Conservation (phyloP, 441 rosid species). For the Raphanus hybrid region DNA sequence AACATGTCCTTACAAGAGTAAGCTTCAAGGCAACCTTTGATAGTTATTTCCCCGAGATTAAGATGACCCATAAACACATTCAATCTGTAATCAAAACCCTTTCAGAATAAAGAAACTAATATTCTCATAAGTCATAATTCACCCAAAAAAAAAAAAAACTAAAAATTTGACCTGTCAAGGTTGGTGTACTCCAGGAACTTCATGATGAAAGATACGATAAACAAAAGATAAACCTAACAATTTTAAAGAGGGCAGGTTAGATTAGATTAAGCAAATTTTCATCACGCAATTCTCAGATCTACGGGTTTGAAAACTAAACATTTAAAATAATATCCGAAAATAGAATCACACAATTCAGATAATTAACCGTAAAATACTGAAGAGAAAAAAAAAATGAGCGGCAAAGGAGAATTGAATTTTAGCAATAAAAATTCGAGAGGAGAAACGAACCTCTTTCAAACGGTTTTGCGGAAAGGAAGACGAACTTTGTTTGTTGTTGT, state of each 20-base stretch:
- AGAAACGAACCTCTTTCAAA: neutral
- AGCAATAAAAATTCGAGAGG: neutral
- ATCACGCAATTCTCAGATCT: constrained; percentile 22
- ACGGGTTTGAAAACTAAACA: neutral
- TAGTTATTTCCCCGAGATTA: constrained; percentile 81
- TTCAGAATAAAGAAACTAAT: neutral
- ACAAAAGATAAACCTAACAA: constrained; percentile 9
- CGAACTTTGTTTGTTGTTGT: neutral
- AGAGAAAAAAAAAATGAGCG: constrained; percentile 17
- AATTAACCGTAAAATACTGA: neutral
- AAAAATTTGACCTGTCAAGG: constrained; percentile 59
- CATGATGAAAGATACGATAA: constrained; percentile 46
- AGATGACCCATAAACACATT: constrained; percentile 70
- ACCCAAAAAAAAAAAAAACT: neutral
- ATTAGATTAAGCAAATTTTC: constrained; percentile 23
- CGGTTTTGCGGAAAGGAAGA: constrained; percentile 21
- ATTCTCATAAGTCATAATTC: constrained; percentile 11
- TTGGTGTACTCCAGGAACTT: constrained; percentile 92
- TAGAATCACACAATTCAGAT: neutral
- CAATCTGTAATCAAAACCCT: constrained; percentile 50
- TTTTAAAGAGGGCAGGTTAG: constrained; percentile 3
- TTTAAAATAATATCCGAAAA: neutral
- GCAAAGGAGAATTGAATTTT: constrained; percentile 5
- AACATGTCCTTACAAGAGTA: constrained; percentile 75
- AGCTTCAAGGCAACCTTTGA: constrained; percentile 86